phyloP scores from a whole-genome alignment of 208 protist genomes.

The Trichomonas tenax region DNA sequence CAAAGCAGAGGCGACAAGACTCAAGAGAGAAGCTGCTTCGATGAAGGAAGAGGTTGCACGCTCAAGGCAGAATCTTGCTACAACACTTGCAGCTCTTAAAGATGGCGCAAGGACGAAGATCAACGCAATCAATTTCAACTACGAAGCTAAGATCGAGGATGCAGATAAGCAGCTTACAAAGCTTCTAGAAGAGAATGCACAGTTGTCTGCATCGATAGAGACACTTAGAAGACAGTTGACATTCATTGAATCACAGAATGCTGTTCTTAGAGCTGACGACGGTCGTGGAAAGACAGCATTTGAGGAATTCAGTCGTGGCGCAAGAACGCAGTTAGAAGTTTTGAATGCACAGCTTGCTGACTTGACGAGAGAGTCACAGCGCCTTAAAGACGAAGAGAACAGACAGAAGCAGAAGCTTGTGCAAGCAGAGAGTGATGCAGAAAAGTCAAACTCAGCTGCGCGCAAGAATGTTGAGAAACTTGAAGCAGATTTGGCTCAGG shows the following conservation, averaged over 20 bases:
- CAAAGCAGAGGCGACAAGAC: background rate
- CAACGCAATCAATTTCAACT: background rate
- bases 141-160: background rate
- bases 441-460: background rate
- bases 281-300: background rate
- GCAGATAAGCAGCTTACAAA: background rate
- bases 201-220: background rate
- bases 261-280: background rate
- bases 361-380: background rate
- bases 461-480: background rate
- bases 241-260: background rate
- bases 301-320: slow-evolving; percentile 15
- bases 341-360: background rate
- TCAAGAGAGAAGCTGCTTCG: background rate
- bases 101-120: background rate
- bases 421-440: background rate
- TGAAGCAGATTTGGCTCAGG: background rate
- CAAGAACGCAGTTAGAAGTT: background rate
- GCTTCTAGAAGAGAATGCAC: background rate
- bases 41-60: background rate
- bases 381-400: background rate
- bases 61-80: background rate
- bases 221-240: background rate
- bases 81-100: background rate
- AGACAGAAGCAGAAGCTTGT: background rate